Percentiles rank a stretch among this genome's conserved stretches.
Evolutionary conservation across 768 basidiomycete genomes (phyloP).

Genomic region (Naematelia encephala): DNA sequence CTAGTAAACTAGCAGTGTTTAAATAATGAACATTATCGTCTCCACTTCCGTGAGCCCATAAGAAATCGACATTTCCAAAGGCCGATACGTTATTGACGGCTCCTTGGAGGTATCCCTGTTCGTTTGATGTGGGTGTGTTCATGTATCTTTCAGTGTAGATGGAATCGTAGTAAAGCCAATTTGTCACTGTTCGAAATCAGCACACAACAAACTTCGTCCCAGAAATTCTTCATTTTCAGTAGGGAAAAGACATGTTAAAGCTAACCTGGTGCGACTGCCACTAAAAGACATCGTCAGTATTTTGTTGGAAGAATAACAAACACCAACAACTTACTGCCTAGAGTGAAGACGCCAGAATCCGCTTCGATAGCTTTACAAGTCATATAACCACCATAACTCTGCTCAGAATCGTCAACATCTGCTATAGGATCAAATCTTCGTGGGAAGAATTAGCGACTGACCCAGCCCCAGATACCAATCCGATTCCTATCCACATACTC

Average conservation of each 20-base stretch:
- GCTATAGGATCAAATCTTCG: no score
- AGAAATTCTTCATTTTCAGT: background rate
- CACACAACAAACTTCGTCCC: no score
- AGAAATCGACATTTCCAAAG: conserved; percentile 67
- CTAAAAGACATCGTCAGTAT: conserved; percentile 9
- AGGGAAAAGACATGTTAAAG: background rate
- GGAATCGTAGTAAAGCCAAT: conserved; percentile 61
- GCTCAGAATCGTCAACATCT: conserved; percentile 17
- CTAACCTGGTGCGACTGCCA: conserved; percentile 41
- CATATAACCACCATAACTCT: conserved; percentile 98
- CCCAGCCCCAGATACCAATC: conserved; percentile 98
- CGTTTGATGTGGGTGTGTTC: conserved; percentile 74
- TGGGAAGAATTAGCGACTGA: conserved; percentile 51
- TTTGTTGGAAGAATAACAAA: background rate
- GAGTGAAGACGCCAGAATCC: conserved; percentile 78
- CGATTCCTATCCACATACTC: conserved; percentile 81
- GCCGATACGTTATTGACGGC: conserved; percentile 84
- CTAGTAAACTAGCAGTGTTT: conserved; percentile 84
- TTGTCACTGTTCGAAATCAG: conserved; percentile 35
- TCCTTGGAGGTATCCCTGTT: conserved; percentile 81
- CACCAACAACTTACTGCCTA: conserved; percentile 67
- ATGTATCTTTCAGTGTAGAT: conserved; percentile 98
- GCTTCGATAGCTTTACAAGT: conserved; percentile 88
- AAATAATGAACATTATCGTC: conserved; percentile 95
- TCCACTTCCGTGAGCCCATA: conserved; percentile 87